A percentile compares a stretch with the other conserved stretches of the same genome.
phyloP scores from a whole-genome alignment of 805 yeast genomes.

The Kuraishia borneana region DNA sequence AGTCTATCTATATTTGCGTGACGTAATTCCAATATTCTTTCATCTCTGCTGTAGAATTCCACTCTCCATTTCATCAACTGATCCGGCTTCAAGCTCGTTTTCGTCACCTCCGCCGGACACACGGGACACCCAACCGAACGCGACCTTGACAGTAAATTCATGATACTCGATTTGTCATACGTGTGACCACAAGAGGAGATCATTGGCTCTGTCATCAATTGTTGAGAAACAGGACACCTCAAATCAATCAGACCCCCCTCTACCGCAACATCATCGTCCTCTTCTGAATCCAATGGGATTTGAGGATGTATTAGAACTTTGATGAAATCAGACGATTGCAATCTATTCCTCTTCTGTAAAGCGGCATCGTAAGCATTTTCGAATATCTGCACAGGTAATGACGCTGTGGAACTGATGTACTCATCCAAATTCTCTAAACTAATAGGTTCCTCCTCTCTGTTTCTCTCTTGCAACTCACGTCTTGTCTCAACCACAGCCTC shows the following conservation, averaged over 20 bases:
- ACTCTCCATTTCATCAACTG: slow-evolving; percentile 46
- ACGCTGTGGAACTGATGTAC: background rate
- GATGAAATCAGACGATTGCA: too few relatives aligned
- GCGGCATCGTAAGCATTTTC: too few relatives aligned
- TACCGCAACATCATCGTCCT: slow-evolving; percentile 51
- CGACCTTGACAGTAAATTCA: slow-evolving; percentile 16
- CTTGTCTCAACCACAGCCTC: slow-evolving; percentile 10
- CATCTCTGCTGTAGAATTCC: slow-evolving; percentile 20
- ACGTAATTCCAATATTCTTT: slow-evolving; percentile 8
- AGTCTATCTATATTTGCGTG: too few relatives aligned
- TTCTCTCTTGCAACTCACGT: slow-evolving; percentile 10
- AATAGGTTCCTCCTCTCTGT: slow-evolving; percentile 11
- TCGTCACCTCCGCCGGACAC: slow-evolving; percentile 27
- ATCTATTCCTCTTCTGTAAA: too few relatives aligned
- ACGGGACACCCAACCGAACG: slow-evolving; percentile 41
- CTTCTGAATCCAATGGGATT: slow-evolving; percentile 40
- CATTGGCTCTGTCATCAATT: slow-evolving; percentile 41
- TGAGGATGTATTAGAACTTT: slow-evolving; percentile 42
- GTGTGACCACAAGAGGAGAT: slow-evolving; percentile 54
- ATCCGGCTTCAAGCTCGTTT: slow-evolving; percentile 32
- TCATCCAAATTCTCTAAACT: background rate
- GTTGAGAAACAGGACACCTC: slow-evolving; percentile 54
- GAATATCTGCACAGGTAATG: background rate
- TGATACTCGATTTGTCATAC: slow-evolving; percentile 39
- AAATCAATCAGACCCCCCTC: slow-evolving; percentile 65